Percentiles rank a stretch among this genome's conserved stretches.
phyloP scores from a whole-genome alignment of 2,329 filamentous ascomycete genomes.

The Polytolypa hystricis region DNA sequence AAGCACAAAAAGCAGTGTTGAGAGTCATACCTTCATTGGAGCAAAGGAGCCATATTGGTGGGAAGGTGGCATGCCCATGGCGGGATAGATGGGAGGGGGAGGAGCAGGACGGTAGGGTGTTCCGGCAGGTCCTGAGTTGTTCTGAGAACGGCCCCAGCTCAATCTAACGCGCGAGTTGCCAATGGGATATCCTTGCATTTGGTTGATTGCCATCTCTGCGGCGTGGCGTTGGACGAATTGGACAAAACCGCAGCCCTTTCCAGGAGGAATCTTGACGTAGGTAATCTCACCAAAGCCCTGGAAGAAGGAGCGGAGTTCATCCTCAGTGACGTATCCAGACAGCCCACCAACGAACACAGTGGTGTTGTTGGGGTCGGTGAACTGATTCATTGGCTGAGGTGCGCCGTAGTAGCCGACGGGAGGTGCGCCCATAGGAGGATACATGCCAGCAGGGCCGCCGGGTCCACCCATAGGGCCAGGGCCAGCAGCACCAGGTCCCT shows the following conservation, averaged over 20 bases:
- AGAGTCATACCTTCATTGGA: constrained; percentile 50
- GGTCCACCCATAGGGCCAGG: constrained; percentile 42
- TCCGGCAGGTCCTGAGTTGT: constrained; percentile 93
- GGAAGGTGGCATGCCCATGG: constrained; percentile 56
- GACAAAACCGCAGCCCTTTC: constrained; percentile 97
- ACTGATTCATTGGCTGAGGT: constrained; percentile 92
- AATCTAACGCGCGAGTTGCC: constrained; percentile 96
- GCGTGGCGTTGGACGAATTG: constrained; percentile 98
- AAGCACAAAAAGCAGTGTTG: constrained; percentile 1
- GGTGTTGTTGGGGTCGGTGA: constrained; percentile 98
- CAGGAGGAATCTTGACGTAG: constrained; percentile 98
- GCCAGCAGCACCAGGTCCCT: constrained; percentile 44
- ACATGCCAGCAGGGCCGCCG: constrained; percentile 48
- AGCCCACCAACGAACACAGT: constrained; percentile 97
- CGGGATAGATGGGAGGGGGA: constrained; percentile 60
- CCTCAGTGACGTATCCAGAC: constrained; percentile 95
- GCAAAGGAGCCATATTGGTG: constrained; percentile 54
- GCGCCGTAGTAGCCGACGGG: constrained; percentile 57
- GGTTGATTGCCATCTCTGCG: constrained; percentile 99
- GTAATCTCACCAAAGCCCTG: constrained; percentile 99
- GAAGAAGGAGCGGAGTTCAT: constrained; percentile 99
- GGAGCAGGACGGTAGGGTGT: constrained; percentile 95
- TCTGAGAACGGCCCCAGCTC: constrained; percentile 96
- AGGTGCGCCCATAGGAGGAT: constrained; percentile 45
- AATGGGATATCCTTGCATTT: constrained; percentile 99